Evolutionary conservation across 2,329 filamentous ascomycete species (phyloP).

Genomic region (Ceratocystis papillata): DNA sequence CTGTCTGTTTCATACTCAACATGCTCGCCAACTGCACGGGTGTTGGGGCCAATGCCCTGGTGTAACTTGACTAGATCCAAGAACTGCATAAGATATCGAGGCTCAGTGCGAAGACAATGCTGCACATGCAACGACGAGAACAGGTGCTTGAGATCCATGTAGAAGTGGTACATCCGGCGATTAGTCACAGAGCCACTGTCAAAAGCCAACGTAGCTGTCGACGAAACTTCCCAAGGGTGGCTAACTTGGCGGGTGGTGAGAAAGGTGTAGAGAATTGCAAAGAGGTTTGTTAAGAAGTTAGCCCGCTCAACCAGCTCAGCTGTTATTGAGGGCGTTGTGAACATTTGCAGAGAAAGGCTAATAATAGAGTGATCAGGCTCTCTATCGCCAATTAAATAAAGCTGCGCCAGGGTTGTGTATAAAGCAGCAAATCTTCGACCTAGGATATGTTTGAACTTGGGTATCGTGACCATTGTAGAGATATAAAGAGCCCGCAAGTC

Average conservation of each 20-base stretch:
- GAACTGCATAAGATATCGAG: conserved; percentile 85
- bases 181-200: conserved; percentile 94
- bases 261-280: conserved; percentile 96
- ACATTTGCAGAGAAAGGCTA: conserved; percentile 89
- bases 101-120: conserved; percentile 68
- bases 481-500: conserved; percentile 90
- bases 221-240: conserved; percentile 79
- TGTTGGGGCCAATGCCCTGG: conserved; percentile 92
- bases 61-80: conserved; percentile 90
- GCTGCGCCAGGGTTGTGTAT: conserved; percentile 84
- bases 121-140: conserved; percentile 83
- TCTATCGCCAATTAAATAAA: conserved; percentile 90
- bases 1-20: conserved; percentile 97
- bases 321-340: conserved; percentile 93
- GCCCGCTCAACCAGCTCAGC: conserved; percentile 88
- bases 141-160: conserved; percentile 83
- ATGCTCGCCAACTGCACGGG: conserved; percentile 82
- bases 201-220: conserved; percentile 77
- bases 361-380: conserved; percentile 98
- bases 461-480: conserved; percentile 87
- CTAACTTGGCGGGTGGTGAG: conserved; percentile 91
- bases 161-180: conserved; percentile 93
- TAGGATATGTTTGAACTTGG: conserved; percentile 88
- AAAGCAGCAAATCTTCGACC: conserved; percentile 88
- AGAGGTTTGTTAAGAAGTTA: conserved; percentile 88